Evolutionary conservation across 495 filamentous ascomycete species (phyloP).

Genomic region (Corynascus novoguineensis): DNA sequence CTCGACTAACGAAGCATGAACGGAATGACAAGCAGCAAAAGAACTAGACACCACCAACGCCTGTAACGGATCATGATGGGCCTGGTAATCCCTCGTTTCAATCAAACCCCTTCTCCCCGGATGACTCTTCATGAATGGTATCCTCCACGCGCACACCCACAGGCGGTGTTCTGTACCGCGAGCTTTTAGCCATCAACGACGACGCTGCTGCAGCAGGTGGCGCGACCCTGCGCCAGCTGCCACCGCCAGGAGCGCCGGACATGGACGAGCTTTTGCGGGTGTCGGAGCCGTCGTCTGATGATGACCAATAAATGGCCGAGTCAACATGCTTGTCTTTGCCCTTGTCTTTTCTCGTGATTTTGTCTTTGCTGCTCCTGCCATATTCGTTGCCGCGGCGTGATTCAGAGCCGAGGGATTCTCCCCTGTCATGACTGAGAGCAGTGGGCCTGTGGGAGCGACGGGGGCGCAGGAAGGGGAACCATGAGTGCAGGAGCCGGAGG

Average conservation of each 20-base stretch:
- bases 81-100: too few species aligned
- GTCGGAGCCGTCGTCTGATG: too few species aligned
- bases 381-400: background rate
- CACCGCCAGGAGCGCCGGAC: too few species aligned
- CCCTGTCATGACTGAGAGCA: background rate
- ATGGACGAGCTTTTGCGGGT: too few species aligned
- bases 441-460: background rate
- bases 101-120: background rate
- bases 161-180: slow-evolving; percentile 20
- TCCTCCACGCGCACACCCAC: slow-evolving; percentile 43
- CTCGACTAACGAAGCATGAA: too few species aligned
- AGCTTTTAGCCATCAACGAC: background rate
- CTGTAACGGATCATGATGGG: too few species aligned
- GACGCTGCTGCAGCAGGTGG: background rate
- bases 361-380: too few species aligned
- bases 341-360: too few species aligned
- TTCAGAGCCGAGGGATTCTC: background rate
- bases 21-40: too few species aligned
- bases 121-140: slow-evolving; percentile 59
- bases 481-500: background rate
- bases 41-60: too few species aligned
- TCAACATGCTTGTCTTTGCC: too few species aligned
- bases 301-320: background rate
- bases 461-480: background rate
- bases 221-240: background rate